A percentile compares a stretch with the other conserved stretches of the same genome.
phyloP scores from a whole-genome alignment of 2,329 filamentous ascomycete species.

The Fusarium sp. region DNA sequence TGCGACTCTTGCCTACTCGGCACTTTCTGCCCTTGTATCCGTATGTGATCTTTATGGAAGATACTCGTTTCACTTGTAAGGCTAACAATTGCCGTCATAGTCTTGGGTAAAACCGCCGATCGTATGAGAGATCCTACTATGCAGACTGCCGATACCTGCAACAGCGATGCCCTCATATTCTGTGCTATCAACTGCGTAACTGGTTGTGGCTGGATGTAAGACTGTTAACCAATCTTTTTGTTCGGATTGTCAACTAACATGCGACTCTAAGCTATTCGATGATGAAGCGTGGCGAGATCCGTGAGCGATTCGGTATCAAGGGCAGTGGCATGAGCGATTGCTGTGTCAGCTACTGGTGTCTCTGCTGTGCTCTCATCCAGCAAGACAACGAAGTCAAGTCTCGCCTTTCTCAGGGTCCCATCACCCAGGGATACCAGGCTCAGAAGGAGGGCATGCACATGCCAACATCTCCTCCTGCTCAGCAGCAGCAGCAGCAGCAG shows the following conservation, averaged over 20 bases:
- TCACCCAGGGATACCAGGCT: slow-evolving; percentile 55
- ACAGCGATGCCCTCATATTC: slow-evolving; percentile 60
- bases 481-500: slow-evolving; percentile 9
- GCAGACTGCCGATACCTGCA: slow-evolving; percentile 55
- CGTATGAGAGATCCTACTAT: slow-evolving; percentile 61
- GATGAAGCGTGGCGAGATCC: slow-evolving; percentile 67
- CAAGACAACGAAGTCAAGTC: slow-evolving; percentile 67
- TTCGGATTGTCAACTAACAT: slow-evolving; percentile 13
- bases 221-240: neutral
- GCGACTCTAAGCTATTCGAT: slow-evolving; percentile 57
- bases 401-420: slow-evolving; percentile 46
- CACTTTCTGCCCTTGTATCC: slow-evolving; percentile 59
- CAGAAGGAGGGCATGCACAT: slow-evolving; percentile 57
- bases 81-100: slow-evolving; percentile 48
- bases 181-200: slow-evolving; percentile 56
- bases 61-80: neutral
- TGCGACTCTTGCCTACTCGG: slow-evolving; percentile 56
- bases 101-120: slow-evolving; percentile 60
- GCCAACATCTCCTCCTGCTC: slow-evolving; percentile 43
- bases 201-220: slow-evolving; percentile 61
- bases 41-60: slow-evolving; percentile 51
- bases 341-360: slow-evolving; percentile 66
- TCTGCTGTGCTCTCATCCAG: slow-evolving; percentile 69
- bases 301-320: slow-evolving; percentile 66
- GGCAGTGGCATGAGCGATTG: slow-evolving; percentile 64